A percentile compares a stretch with the other conserved stretches of the same genome.
Conservation (phyloP, 2,329 filamentous ascomycete genomes). For the Fusarium graminum region DNA sequence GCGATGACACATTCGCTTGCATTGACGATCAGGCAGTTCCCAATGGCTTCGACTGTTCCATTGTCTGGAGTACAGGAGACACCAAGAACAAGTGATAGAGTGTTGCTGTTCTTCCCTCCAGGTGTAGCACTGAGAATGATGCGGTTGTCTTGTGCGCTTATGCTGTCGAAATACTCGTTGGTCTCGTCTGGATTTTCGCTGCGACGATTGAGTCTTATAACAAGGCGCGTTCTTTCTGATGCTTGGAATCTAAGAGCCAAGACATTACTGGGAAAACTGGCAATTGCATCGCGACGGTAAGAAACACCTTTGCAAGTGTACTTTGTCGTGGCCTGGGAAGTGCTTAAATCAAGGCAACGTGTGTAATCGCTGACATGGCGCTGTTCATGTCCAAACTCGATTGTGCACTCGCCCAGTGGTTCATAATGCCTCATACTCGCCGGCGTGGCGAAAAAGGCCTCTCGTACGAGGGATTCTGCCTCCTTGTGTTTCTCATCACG, state of each 20-base stretch:
- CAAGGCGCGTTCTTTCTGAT: slow-evolving; percentile 40
- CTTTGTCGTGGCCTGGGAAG: slow-evolving; percentile 53
- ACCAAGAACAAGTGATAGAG: slow-evolving; percentile 32
- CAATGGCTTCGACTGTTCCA: slow-evolving; percentile 27
- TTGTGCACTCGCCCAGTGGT: slow-evolving; percentile 52
- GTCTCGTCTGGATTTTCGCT: slow-evolving; percentile 45
- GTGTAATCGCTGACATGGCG: slow-evolving; percentile 51
- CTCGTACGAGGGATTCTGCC: slow-evolving; percentile 42
- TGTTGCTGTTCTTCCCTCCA: slow-evolving; percentile 42
- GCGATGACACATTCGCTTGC: slow-evolving; percentile 30
- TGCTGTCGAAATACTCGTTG: slow-evolving; percentile 46
- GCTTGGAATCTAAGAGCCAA: slow-evolving; percentile 47
- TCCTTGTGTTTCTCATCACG: slow-evolving; percentile 42
- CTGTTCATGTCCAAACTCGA: slow-evolving; percentile 55
- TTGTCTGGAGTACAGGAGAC: slow-evolving; percentile 7
- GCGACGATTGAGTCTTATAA: slow-evolving; percentile 44
- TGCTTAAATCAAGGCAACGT: slow-evolving; percentile 56
- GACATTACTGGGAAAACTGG: slow-evolving; percentile 58
- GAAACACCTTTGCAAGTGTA: slow-evolving; percentile 54
- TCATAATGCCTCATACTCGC: slow-evolving; percentile 49
- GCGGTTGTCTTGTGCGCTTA: slow-evolving; percentile 34
- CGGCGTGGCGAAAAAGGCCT: slow-evolving; percentile 47
- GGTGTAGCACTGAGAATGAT: slow-evolving; percentile 43
- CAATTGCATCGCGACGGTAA: slow-evolving; percentile 56
- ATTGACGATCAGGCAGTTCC: slow-evolving; percentile 35